Conservation (phyloP, 257 asterid species). For the Nemophila menziesii region DNA sequence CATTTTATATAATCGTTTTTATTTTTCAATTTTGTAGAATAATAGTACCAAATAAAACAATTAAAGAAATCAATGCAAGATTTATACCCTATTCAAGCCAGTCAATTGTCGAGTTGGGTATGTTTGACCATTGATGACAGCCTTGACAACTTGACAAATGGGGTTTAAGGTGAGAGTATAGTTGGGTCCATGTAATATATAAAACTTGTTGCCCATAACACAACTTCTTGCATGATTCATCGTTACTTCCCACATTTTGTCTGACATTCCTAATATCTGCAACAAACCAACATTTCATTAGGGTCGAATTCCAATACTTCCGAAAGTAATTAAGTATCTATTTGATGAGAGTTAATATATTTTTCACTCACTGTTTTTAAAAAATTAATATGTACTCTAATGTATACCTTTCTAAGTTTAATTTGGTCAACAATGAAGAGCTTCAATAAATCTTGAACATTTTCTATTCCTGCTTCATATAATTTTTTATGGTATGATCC, state of each 20-base stretch:
- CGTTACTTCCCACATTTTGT: slow-evolving; percentile 53
- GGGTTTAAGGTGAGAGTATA: slow-evolving; percentile 28
- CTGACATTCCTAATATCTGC: slow-evolving; percentile 73
- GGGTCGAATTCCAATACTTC: no score
- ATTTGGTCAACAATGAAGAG: slow-evolving; percentile 23
- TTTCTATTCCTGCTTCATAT: slow-evolving; percentile 24
- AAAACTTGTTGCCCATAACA: slow-evolving; percentile 42
- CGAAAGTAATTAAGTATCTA: no score
- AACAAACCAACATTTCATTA: neutral
- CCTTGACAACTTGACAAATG: slow-evolving; percentile 39
- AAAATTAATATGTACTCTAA: no score
- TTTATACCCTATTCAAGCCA: slow-evolving; percentile 19
- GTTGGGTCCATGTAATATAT: slow-evolving; percentile 20
- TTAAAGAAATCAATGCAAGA: neutral
- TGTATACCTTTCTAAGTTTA: slow-evolving; percentile 37
- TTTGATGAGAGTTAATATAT: no score
- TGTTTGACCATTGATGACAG: slow-evolving; percentile 24
- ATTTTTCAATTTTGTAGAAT: no score
- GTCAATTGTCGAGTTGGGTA: slow-evolving; percentile 16
- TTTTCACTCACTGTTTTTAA: no score
- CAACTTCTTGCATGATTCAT: slow-evolving; percentile 52
- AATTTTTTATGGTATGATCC: slow-evolving; percentile 54
- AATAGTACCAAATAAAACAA: no score
- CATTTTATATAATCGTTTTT: no score
- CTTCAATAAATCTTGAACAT: slow-evolving; percentile 63